Evolutionary conservation across 345 rosid genomes (phyloP).

Genomic region (Hibiscus tridactylites): DNA sequence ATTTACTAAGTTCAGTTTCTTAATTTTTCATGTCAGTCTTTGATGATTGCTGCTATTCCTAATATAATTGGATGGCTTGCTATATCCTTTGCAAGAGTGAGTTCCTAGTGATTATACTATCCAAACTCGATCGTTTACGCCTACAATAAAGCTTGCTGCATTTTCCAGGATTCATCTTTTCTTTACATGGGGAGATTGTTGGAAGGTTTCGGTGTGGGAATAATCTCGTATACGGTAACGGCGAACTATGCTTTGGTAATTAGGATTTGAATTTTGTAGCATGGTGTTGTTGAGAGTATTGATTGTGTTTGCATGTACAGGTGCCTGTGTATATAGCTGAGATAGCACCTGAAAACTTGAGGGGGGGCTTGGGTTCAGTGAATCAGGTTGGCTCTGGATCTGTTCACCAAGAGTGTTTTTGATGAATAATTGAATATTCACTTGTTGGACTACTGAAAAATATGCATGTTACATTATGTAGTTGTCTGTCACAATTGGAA

Average conservation of each 20-base stretch:
- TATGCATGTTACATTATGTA: slow-evolving; percentile 21
- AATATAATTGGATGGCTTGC: slow-evolving; percentile 95
- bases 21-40: slow-evolving; percentile 40
- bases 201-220: slow-evolving; percentile 98
- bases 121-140: slow-evolving; percentile 8
- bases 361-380: slow-evolving; percentile 75
- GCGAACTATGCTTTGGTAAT: slow-evolving; percentile 9
- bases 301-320: not conserved
- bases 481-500: slow-evolving; percentile 97
- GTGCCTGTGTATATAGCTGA: slow-evolving; percentile 52
- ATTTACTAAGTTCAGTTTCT: not conserved
- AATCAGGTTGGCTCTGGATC: slow-evolving; percentile 48
- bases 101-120: slow-evolving; percentile 17
- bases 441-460: not conserved
- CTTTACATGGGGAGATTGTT: slow-evolving; percentile 93
- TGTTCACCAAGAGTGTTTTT: not conserved
- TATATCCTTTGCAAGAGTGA: slow-evolving; percentile 87
- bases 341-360: slow-evolving; percentile 81
- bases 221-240: slow-evolving; percentile 84
- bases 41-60: slow-evolving; percentile 94
- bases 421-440: not conserved
- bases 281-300: not conserved
- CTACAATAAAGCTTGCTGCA: slow-evolving; percentile 11
- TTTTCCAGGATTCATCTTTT: slow-evolving; percentile 74
- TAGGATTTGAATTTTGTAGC: not conserved